Evolutionary conservation across 1,284 basidiomycete genomes (phyloP), one percentile per base, ranked within the genome.

Genomic region (Ustilago trichophora): DNA sequence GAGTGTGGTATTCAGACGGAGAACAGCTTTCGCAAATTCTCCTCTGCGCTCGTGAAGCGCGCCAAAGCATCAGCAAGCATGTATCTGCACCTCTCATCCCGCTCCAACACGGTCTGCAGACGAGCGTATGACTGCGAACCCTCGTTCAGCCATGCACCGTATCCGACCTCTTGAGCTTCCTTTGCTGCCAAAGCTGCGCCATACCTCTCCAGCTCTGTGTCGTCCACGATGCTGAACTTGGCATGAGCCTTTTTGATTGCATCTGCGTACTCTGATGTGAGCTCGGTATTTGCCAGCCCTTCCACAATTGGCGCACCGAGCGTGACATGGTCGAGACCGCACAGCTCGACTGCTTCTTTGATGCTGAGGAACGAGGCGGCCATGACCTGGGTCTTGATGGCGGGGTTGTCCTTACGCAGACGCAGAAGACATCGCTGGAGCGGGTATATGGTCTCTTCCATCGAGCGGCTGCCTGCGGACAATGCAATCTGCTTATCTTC

Each of bases 61-160:
- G 34, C 41, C 16, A 60, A 45, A 9, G 57, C 57, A 38, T 60
- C 57, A 15, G 31, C 43, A 4, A 60, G 40, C 57, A 60, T 60
- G 38, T 29, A 60, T 18, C 34, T 24, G 24, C 49, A 52, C 18
- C 57, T 34, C 13, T 45, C 57, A 18, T 60, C 45, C 29, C 53
- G 11, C 9, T 24, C 53, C 29, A 60, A 24, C 6, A 32, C 45
- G 1, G 18, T 22, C 10, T 48, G 31, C 29, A 60, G 34, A 15
- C 50, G 50, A 12, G 29, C 15, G 33, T 47, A 32, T 7, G 48
- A 42, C 16, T 16, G 21, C 18, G 19, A 32, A 15, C 44, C 57
- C 15, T 46, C 25, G 25, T 32, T 27, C 9, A 60, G 49, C 57
- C 57, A 60, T 40, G 44, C 57, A 15, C 57, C 57, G 19, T 38